Conservation (phyloP, 2,329 filamentous ascomycete species). For the Fusarium floridanum region DNA sequence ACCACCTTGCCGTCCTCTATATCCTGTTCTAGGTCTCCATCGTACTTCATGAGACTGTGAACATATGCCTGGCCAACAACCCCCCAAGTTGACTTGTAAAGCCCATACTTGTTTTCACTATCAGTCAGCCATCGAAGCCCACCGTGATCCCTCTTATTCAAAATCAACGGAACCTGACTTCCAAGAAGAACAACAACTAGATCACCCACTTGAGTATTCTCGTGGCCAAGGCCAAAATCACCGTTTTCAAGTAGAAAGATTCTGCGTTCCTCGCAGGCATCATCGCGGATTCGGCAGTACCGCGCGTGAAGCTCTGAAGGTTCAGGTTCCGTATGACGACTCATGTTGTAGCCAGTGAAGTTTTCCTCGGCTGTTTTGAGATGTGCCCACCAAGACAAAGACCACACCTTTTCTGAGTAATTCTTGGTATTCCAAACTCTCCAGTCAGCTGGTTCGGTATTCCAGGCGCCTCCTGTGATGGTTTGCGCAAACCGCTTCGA, state of each 20-base stretch:
- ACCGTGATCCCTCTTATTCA: neutral
- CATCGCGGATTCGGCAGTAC: constrained; percentile 16
- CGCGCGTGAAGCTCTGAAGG: neutral
- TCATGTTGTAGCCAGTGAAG: constrained; percentile 20
- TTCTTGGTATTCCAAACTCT: constrained; percentile 20
- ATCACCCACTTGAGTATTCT: neutral
- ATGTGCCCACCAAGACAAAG: neutral
- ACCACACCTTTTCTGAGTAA: constrained; percentile 19
- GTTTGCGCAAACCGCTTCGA: constrained; percentile 8
- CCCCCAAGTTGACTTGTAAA: constrained; percentile 19
- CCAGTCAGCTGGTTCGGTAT: constrained; percentile 10
- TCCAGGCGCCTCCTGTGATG: constrained; percentile 19
- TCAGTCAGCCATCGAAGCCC: neutral
- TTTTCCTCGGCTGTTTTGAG: neutral
- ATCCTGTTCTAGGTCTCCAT: constrained; percentile 12
- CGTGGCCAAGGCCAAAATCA: constrained; percentile 17
- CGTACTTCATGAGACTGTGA: constrained; percentile 6
- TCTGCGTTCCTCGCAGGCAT: constrained; percentile 19
- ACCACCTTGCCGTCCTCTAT: neutral
- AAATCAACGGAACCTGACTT: neutral
- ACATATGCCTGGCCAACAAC: constrained; percentile 10
- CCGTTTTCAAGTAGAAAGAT: constrained; percentile 20
- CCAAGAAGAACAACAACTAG: neutral
- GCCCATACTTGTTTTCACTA: constrained; percentile 7
- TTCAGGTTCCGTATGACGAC: neutral